Base-by-base conservation (phyloP, 768 basidiomycete species). In the Leccinum arenicola region DNA sequence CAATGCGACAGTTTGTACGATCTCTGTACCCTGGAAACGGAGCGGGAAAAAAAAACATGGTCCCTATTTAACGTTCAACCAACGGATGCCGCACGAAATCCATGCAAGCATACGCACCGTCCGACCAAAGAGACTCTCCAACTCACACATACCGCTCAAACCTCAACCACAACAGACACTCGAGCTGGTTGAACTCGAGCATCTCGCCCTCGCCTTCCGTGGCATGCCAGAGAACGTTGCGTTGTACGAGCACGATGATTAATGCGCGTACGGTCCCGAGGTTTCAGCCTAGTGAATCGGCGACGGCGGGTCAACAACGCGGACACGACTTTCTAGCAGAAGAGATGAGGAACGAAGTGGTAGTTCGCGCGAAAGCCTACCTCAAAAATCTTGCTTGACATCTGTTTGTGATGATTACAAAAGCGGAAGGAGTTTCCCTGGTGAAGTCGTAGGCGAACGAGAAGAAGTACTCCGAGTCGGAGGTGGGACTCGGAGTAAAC, bases 211-310 rank as follows among this genome's bases (percentile, higher is more conserved):
- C 87, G n/a, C 85, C 84, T 9, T 86, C 86, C 6, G 80, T 81
- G 10, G 87, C 83, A 68, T 93, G 91, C 91, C 93, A 95, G 48
- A 95, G 78, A 49, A 97, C 74, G 73, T 97, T 95, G 70, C 97
- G 95, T 70, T 98, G 95, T 17, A 95, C 80, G 54, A 98, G 82
- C 50, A 89, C 82, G 48, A 97, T 77, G 23, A 95, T 75, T n/a
- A 85, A 80, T 25, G 86, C 85, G 55, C 89, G 85, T 11, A 88
- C 82, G 2, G 80, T 84, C 25, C 87, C 6, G 84, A 11, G 85
- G 81, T 66, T 85, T 88, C 27, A 93, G 73, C 29, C 76, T 78
- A 2, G 93, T 84, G 67, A 85, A 85, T 33, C 88, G 86, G 35
- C 93, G 84, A 17, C 93, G 93, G 35, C 89, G 82, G 49, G 83